A percentile compares a stretch with the other conserved stretches of the same genome.
phyloP scores from a whole-genome alignment of 1,284 basidiomycete species.

The Tylopilus sp. region DNA sequence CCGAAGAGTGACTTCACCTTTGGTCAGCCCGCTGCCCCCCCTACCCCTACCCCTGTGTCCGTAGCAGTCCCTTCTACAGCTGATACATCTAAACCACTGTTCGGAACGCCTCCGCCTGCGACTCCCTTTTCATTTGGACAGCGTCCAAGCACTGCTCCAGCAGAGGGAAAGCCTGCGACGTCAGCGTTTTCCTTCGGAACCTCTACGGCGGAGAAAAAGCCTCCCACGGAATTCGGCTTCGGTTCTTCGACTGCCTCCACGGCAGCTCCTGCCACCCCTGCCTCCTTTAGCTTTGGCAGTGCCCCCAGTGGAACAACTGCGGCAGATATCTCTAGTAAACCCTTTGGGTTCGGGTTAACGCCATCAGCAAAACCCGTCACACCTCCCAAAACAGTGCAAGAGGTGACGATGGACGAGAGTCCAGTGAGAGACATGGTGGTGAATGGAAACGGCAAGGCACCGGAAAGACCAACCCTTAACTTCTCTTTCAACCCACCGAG shows the following conservation, averaged over 20 bases:
- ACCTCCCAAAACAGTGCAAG: conserved; percentile 67
- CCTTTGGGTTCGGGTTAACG: conserved; percentile 44
- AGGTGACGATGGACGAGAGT: conserved; percentile 78
- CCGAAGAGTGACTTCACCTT: conserved; percentile 41
- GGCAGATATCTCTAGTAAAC: conserved; percentile 43
- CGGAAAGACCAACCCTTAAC: conserved; percentile 51
- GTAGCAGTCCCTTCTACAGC: conserved; percentile 7
- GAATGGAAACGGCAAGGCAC: conserved; percentile 44
- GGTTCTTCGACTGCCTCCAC: conserved; percentile 36
- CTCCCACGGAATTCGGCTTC: conserved; percentile 43
- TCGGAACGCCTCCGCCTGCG: conserved; percentile 32
- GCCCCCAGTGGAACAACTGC: conserved; percentile 37
- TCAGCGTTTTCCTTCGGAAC: conserved; percentile 43
- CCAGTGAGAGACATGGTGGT: conserved; percentile 64
- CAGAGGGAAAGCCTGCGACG: conserved; percentile 35
- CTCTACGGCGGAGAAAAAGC: conserved; percentile 38
- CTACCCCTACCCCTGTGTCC: conserved; percentile 18
- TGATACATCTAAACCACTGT: conserved; percentile 39
- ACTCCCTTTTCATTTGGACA: conserved; percentile 44
- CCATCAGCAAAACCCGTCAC: conserved; percentile 54
- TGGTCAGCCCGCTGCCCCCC: conserved; percentile 25
- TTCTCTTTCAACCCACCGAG: conserved; percentile 57
- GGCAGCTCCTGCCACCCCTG: conserved; percentile 32
- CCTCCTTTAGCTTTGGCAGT: conserved; percentile 46
- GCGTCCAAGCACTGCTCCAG: conserved; percentile 27